Evolutionary conservation across 768 basidiomycete species (phyloP), one percentile per base, ranked within the genome.

Genomic region (Phlebiopsis gigantea): DNA sequence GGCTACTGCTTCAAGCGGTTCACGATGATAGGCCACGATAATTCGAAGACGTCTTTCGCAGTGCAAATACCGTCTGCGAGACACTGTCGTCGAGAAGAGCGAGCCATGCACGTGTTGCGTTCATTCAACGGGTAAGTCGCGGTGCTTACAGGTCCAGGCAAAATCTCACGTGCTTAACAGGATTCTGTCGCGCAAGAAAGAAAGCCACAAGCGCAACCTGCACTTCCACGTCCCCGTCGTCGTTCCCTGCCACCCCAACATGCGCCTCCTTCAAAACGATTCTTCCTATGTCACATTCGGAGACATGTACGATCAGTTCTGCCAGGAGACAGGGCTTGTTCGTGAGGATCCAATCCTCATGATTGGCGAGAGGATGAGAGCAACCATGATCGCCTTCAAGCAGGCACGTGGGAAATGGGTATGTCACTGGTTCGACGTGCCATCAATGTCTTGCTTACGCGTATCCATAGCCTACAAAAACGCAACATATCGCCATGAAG

Each of bases 241-340:
- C 7, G 77, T 98, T 22, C 90, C 93, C 0, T 88, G 87, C 62
- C 90, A 90, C 49, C 88, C 92, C 0, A 82, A 74, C 55, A 79
- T 94, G 43, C 88, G 97, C 39, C 73, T 99, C 43, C 81, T 96
- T 56, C 93, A 97, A 68, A 90, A 86, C 55, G 96, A 98, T 69
- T 82, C 88, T 0, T 97, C 95, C 0, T 95, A 97, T 65, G 78
- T 93, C 63, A 86, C 87, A 0, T 75, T 99, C 34, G 90, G 90
- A 41, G 97, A 99, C 61, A 88, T 99, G 53, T 97, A 91, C 68
- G 97, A 99, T 67, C 82, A 88, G 19, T 88, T 91, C 68, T 95
- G 93, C 68, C 79, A 86, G 57, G 79, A 82, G 56, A 76, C 71
- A 30, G 85, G 90, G 14, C 83, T 96, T 60, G 79, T 83, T 1